phyloP scores from a whole-genome alignment of 2,329 filamentous ascomycete genomes.

The Aspergillus neoniger region DNA sequence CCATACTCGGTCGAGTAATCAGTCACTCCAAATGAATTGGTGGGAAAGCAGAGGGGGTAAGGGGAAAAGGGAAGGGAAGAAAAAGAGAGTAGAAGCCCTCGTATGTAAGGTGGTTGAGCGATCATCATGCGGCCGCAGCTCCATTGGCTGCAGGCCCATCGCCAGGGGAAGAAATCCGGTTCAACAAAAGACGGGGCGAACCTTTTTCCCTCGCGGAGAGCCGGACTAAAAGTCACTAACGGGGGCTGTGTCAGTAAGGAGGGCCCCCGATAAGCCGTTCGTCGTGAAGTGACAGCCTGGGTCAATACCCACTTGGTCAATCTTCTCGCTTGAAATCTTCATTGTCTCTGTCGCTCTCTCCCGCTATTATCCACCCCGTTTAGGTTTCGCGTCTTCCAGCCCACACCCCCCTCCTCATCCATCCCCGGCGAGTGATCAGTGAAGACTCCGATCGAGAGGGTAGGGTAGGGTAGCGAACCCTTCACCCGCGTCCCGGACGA shows the following conservation, averaged over 20 bases:
- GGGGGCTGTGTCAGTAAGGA: conserved; percentile 22
- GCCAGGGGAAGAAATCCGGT: not conserved
- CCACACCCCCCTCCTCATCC: too few species aligned
- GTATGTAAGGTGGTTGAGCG: conserved; percentile 6
- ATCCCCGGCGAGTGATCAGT: not conserved
- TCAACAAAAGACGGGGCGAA: not conserved
- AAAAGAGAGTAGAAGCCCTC: not conserved
- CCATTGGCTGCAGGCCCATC: not conserved
- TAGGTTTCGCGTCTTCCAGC: not conserved
- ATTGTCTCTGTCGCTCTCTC: too few species aligned
- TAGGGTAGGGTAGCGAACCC: not conserved
- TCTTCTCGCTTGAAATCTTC: too few species aligned
- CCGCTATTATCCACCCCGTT: not conserved
- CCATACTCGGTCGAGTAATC: not conserved
- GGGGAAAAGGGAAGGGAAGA: too few species aligned
- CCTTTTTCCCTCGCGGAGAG: not conserved
- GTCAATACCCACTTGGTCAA: too few species aligned
- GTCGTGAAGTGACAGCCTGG: too few species aligned
- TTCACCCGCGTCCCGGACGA: not conserved
- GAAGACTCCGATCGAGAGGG: conserved; percentile 5
- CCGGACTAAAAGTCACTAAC: not conserved
- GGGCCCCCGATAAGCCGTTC: not conserved
- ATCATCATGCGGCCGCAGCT: conserved; percentile 5
- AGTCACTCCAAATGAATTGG: not conserved
- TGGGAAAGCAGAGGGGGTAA: not conserved